Evolutionary conservation across 2,329 filamentous ascomycete species (phyloP), one percentile per base, ranked within the genome.

Genomic region (Exophiala aquamarina): DNA sequence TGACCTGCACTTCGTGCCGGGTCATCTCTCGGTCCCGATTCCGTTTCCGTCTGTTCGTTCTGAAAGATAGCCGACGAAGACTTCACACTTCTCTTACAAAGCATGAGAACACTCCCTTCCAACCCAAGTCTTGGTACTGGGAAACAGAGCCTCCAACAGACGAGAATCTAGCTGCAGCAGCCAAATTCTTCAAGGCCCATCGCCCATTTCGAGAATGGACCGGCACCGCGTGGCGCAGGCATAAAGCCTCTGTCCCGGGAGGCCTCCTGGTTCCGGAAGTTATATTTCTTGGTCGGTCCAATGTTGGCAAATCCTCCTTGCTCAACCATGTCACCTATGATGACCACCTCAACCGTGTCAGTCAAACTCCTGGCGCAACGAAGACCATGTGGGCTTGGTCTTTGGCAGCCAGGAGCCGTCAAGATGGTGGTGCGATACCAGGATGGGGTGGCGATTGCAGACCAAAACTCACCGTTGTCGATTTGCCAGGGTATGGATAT

Each of bases 401-500:
- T 2, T 71, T 86, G 15, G 73, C 80, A n/a, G 69, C 70, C n/a
- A 67, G 63, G 37, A 73, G 66, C 44, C 49, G 52, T 4, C 55
- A 53, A 28, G 59, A 61, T 15, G 58, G 61, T 40, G 57, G 57
- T 20, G 54, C 55, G 55, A 44, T 64, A 62, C 45, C 63, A 49
- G 54, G 53, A 18, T 53, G 42, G 41, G 46, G 50, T 28, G 57
- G 55, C 23, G 53, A 58, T 20, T 49, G 69, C 42, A 63, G 70
- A 49, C 62, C 65, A 14, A 74, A 70, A 54, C 60, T 86, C 20
- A 75, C 83, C 0, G 72, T 89, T 26, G 70, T 88, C 15, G 84
- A 89, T 63, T 85, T 85, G 77, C 85, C 84, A 1, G 84, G 84
- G 0, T 88, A 88, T 60, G 84, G 84, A 3, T 75, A 79, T 47